Evolutionary conservation across 1,139 yeast species (phyloP).

Genomic region (Diutina scorzettiae): DNA sequence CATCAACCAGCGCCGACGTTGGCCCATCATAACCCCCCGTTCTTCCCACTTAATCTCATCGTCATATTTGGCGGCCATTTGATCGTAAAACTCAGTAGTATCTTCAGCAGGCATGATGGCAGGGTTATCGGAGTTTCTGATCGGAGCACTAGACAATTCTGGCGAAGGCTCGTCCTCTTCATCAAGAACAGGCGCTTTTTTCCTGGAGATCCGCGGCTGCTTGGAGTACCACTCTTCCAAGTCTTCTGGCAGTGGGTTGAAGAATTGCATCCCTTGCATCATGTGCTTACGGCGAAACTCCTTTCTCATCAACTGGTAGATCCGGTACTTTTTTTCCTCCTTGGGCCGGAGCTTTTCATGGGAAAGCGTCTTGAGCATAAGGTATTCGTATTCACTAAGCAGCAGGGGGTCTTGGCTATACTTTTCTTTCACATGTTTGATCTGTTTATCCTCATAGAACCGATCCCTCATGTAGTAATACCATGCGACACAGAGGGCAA

Average conservation of each 20-base stretch:
- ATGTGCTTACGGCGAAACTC: slow-evolving; percentile 37
- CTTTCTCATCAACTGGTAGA: slow-evolving; percentile 41
- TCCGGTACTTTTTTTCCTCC: slow-evolving; percentile 40
- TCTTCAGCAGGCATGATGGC: slow-evolving; percentile 58
- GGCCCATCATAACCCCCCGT: slow-evolving; percentile 66
- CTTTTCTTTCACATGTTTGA: slow-evolving; percentile 32
- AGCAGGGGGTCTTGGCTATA: slow-evolving; percentile 25
- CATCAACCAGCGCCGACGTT: slow-evolving; percentile 77
- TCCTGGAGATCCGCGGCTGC: slow-evolving; percentile 18
- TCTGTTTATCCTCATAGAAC: slow-evolving; percentile 53
- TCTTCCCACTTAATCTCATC: slow-evolving; percentile 81
- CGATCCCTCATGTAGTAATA: slow-evolving; percentile 57
- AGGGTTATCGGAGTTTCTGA: slow-evolving; percentile 22
- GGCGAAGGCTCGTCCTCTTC: slow-evolving; percentile 8
- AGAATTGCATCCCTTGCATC: slow-evolving; percentile 28
- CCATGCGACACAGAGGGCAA: slow-evolving; percentile 44
- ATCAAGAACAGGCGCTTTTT: slow-evolving; percentile 1
- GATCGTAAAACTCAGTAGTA: slow-evolving; percentile 73
- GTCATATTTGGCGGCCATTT: slow-evolving; percentile 73
- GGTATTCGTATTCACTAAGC: slow-evolving; percentile 49
- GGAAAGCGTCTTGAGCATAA: slow-evolving; percentile 44
- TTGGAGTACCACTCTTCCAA: slow-evolving; percentile 35
- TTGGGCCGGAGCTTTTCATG: slow-evolving; percentile 41
- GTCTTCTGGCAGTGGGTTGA: slow-evolving; percentile 42
- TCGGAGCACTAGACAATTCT: slow-evolving; percentile 8